These are phyloP conservation scores for Hypomontagnella monticulosa DNA, from an alignment of 495 filamentous ascomycete genomes.

Conservation along the genomic window DNA sequence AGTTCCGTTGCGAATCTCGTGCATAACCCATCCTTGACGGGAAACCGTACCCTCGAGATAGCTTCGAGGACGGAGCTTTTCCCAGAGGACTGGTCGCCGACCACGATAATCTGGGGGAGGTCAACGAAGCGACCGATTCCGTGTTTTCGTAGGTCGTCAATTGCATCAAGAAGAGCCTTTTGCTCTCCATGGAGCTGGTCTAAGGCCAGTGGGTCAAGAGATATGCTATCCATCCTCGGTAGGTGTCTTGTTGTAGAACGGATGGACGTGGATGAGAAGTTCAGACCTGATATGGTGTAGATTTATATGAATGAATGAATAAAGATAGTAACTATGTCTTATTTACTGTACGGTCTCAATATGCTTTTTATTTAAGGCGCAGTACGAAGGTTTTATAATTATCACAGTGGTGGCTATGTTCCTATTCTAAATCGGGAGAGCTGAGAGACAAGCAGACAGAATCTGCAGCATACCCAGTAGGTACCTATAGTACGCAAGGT, in stretches of 20 bases:
- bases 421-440: too few relatives aligned
- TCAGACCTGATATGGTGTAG: too few relatives aligned
- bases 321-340: too few relatives aligned
- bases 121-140: conserved; percentile 62
- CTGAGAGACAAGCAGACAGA: too few relatives aligned
- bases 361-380: too few relatives aligned
- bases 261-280: neutral
- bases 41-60: conserved; percentile 75
- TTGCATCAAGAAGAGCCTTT: conserved; percentile 57
- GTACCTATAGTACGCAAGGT: too few relatives aligned
- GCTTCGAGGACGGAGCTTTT: conserved; percentile 81
- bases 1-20: conserved; percentile 76
- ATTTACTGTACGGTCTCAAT: too few relatives aligned
- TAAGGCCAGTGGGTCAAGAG: conserved; percentile 33
- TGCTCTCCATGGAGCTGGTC: conserved; percentile 42
- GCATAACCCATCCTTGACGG: conserved; percentile 69
- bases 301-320: too few relatives aligned
- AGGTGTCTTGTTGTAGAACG: neutral
- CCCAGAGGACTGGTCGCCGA: conserved; percentile 75
- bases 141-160: conserved; percentile 58
- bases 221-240: conserved; percentile 17
- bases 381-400: too few relatives aligned
- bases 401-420: too few relatives aligned
- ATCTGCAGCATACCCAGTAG: too few relatives aligned
- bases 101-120: conserved; percentile 78